Conservation (phyloP, 495 filamentous ascomycete genomes). For the Daldinia vernicosa region DNA sequence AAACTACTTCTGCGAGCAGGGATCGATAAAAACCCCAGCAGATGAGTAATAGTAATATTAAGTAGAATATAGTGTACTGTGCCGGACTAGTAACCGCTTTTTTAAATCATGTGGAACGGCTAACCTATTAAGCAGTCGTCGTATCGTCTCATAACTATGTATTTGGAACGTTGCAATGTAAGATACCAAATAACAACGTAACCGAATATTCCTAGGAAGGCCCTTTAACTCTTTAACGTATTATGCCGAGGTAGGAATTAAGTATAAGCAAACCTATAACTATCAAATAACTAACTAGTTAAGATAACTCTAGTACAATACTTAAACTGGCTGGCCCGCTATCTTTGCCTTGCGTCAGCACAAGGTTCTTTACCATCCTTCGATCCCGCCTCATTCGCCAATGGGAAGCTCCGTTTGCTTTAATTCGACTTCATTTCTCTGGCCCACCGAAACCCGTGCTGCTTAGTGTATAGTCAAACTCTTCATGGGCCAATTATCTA, state of each 20-base stretch:
- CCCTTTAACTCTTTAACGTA: neutral
- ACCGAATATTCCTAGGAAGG: neutral
- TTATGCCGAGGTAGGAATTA: neutral
- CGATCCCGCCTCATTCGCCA: slow-evolving; percentile 8
- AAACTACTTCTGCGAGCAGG: neutral
- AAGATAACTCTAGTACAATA: neutral
- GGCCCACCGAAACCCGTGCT: slow-evolving; percentile 20
- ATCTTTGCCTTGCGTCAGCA: neutral
- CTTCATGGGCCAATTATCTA: slow-evolving; percentile 7
- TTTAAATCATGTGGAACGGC: neutral
- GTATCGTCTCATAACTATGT: neutral
- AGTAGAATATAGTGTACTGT: too few relatives aligned
- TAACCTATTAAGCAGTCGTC: neutral
- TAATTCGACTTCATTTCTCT: slow-evolving; percentile 20
- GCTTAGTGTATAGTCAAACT: neutral
- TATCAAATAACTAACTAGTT: too few relatives aligned
- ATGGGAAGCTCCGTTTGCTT: slow-evolving; percentile 7
- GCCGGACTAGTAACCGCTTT: neutral
- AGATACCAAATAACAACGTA: neutral
- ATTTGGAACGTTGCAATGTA: neutral
- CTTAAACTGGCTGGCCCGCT: too few relatives aligned
- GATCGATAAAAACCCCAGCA: neutral
- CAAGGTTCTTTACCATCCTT: slow-evolving; percentile 8
- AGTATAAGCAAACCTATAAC: neutral
- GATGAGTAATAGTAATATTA: too few relatives aligned